Conservation (phyloP, 2,329 filamentous ascomycete genomes). For the Colletotrichum musicola region DNA sequence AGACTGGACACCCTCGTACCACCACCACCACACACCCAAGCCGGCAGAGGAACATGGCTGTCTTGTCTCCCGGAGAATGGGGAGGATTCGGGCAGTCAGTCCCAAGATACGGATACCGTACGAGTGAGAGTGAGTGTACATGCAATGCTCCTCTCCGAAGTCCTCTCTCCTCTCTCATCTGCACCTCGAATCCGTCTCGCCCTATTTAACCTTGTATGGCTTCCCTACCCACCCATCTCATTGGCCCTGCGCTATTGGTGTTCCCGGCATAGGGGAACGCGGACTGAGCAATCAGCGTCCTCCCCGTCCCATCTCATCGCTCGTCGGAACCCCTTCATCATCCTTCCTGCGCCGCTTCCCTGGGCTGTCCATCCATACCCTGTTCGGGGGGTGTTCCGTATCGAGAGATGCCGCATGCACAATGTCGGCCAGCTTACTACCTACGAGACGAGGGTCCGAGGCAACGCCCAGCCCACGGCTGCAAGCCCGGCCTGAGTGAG, state of each 20-base stretch:
- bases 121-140: too few species aligned
- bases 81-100: constrained; percentile 15
- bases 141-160: too few species aligned
- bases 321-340: constrained; percentile 19
- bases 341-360: constrained; percentile 21
- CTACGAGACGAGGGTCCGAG: constrained; percentile 5
- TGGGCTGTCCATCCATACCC: constrained; percentile 30
- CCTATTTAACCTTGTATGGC: constrained; percentile 13
- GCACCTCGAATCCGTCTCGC: constrained; percentile 13
- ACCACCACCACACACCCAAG: constrained; percentile 27
- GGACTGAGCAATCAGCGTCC: constrained; percentile 19
- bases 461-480: constrained; percentile 8
- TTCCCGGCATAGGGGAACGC: constrained; percentile 15
- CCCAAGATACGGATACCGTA: not conserved
- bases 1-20: constrained; percentile 22
- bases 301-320: constrained; percentile 14
- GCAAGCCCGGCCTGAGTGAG: not conserved
- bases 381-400: constrained; percentile 26
- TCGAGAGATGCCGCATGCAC: constrained; percentile 25
- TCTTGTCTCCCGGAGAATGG: constrained; percentile 22
- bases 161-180: not conserved
- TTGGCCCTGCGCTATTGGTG: constrained; percentile 29
- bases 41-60: constrained; percentile 14
- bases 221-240: constrained; percentile 26
- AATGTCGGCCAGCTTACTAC: constrained; percentile 21